Evolutionary conservation across 352 stramenopile species (phyloP), one percentile per base, ranked within the genome.

Genomic region (Phytophthora idaei): DNA sequence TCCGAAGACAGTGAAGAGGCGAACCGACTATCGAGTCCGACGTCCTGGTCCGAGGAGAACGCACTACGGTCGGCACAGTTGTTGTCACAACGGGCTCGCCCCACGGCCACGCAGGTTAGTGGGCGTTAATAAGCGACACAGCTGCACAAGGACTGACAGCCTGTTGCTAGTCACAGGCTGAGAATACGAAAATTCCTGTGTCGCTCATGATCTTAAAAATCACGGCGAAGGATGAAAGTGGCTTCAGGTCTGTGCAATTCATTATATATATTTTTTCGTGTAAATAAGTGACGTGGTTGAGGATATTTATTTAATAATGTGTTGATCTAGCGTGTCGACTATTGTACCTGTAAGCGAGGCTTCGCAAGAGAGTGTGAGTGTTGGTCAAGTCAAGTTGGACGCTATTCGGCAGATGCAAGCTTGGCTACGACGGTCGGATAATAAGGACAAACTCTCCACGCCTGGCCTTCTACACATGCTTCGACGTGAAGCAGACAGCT

Each of bases 341-440:
- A 63, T 78, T 42, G 48, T 87, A 2, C 76, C 78, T 4, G 53
- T 87, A 9, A 79, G 71, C 11, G 64, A 77, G 29, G 59, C 54
- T 7, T 85, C 76, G 8, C 61, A 75, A 44, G 56, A 71, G 3
- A 59, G 64, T 47, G 67, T 87, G 41, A 73, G 44, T 50, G 66
- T 87, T 3, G 69, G 74, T 25, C 81, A 86, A 39, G 76, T 92
- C n/a, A 92, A 92, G 55, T 34, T 81, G 21, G 76, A 89, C 41
- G 83, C 76, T 1, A 62, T 90, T 45, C 75, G 80, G 36, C 81
- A 87, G 36, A 72, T 92, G 17, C 66, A 74, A 60, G 70, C 60
- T 27, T 69, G 85, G 21, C 17, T 80, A 21, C 47, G 27, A 25
- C 39, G 51, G 2, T 27, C 45, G 9, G 12, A n/a, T 3, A 59